Conservation (phyloP, 2,329 filamentous ascomycete genomes). For the Pestalotiopsis fici region DNA sequence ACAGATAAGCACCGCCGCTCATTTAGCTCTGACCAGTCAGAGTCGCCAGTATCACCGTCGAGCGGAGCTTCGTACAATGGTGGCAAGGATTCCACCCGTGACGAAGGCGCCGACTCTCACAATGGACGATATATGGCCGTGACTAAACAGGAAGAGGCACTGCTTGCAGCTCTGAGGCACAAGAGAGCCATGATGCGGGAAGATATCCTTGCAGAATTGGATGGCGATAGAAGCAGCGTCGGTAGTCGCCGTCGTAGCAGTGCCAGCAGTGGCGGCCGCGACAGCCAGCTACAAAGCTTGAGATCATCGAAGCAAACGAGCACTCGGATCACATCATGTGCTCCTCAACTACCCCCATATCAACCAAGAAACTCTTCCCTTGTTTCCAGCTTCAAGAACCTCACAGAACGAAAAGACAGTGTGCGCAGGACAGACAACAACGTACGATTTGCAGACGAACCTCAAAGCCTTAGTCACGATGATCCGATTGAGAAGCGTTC, state of each 20-base stretch:
- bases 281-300: background rate
- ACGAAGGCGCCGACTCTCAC: constrained; percentile 19
- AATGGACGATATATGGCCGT: constrained; percentile 56
- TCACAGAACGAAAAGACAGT: constrained; percentile 2
- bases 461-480: background rate
- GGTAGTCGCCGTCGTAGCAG: background rate
- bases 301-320: background rate
- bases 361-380: constrained; percentile 1
- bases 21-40: constrained; percentile 40
- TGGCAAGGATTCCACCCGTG: background rate
- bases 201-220: constrained; percentile 43
- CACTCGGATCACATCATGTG: background rate
- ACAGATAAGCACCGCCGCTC: constrained; percentile 20
- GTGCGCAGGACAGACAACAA: constrained; percentile 7
- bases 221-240: constrained; percentile 21
- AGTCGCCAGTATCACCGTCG: constrained; percentile 52
- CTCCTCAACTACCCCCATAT: constrained; percentile 2
- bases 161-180: constrained; percentile 56
- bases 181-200: constrained; percentile 59
- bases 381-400: constrained; percentile 4
- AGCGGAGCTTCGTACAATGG: constrained; percentile 48
- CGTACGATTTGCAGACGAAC: constrained; percentile 2
- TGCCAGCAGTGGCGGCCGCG: background rate
- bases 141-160: constrained; percentile 59
- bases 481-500: background rate